Evolutionary conservation across 2,329 filamentous ascomycete genomes (phyloP).

Genomic region (Emmonsiellopsis sp.): DNA sequence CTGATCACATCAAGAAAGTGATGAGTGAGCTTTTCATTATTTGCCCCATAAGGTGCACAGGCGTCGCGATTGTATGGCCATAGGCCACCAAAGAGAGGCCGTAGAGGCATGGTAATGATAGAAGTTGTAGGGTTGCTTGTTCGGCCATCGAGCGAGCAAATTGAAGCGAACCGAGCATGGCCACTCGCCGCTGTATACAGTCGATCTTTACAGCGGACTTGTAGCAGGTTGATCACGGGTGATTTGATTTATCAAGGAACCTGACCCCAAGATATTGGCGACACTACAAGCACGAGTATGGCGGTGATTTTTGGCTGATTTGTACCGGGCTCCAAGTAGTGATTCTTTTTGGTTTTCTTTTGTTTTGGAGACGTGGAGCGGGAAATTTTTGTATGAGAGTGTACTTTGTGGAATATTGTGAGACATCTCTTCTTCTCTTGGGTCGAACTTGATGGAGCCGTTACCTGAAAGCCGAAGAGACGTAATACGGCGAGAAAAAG

Average conservation of each 20-base stretch:
- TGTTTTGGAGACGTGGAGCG: neutral
- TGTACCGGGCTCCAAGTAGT: neutral
- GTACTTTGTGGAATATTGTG: slow-evolving; percentile 1
- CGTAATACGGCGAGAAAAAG: slow-evolving; percentile 30
- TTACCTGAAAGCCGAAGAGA: slow-evolving; percentile 31
- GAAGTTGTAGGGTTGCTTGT: neutral
- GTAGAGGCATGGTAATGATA: slow-evolving; percentile 3
- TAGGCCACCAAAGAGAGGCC: slow-evolving; percentile 5
- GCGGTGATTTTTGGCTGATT: neutral
- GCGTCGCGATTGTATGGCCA: slow-evolving; percentile 1
- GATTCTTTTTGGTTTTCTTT: neutral
- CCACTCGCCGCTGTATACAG: neutral
- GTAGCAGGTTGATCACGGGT: neutral
- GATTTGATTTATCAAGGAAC: neutral
- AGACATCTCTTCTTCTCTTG: slow-evolving; percentile 5
- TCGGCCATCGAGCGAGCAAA: neutral
- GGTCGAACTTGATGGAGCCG: slow-evolving; percentile 33
- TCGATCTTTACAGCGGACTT: slow-evolving; percentile 2
- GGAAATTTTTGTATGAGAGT: neutral
- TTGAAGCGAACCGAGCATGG: neutral
- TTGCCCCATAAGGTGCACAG: slow-evolving; percentile 8
- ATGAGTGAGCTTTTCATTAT: slow-evolving; percentile 19
- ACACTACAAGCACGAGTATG: slow-evolving; percentile 10
- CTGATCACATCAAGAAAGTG: slow-evolving; percentile 26
- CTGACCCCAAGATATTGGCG: slow-evolving; percentile 6